A percentile compares a stretch with the other conserved stretches of the same genome.
These are phyloP conservation scores for Aspergillus sp. DNA, from an alignment of 2,329 filamentous ascomycete genomes.

Conservation along the genomic window DNA sequence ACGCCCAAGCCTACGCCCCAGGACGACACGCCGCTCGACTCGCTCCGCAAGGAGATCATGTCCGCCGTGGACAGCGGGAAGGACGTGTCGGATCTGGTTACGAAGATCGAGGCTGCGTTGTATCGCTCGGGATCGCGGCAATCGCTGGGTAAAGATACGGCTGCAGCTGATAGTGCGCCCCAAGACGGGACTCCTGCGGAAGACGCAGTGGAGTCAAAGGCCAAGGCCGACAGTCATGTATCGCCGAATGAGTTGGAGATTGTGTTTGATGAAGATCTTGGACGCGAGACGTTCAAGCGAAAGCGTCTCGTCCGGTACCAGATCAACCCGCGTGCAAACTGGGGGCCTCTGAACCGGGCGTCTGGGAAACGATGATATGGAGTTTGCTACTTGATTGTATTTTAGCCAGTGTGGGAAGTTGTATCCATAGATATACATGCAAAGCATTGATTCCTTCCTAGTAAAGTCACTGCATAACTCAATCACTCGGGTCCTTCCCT, in stretches of 20 bases:
- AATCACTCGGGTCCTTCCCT: too few relatives aligned
- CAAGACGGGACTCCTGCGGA: background rate
- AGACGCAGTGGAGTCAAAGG: background rate
- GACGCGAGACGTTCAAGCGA: constrained; percentile 60
- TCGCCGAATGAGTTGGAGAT: constrained; percentile 48
- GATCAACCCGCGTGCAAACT: constrained; percentile 84
- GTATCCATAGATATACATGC: background rate
- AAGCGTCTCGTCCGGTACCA: constrained; percentile 83
- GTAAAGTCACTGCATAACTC: too few relatives aligned
- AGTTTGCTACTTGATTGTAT: too few relatives aligned
- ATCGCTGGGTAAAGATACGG: constrained; percentile 9
- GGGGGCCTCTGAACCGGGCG: constrained; percentile 74
- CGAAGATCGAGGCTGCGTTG: constrained; percentile 45
- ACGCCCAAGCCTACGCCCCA: constrained; percentile 28
- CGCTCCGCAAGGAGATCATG: constrained; percentile 38
- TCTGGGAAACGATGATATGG: constrained; percentile 18
- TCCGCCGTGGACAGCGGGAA: constrained; percentile 32
- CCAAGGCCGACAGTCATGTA: background rate
- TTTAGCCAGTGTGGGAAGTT: background rate
- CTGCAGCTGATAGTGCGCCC: background rate
- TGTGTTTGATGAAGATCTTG: constrained; percentile 78
- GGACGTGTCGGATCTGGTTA: constrained; percentile 39
- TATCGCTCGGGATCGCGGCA: constrained; percentile 35
- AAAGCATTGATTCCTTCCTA: too few relatives aligned
- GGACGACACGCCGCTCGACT: constrained; percentile 30